Conservation (phyloP, 257 asterid genomes). For the Mitragyna speciosa region DNA sequence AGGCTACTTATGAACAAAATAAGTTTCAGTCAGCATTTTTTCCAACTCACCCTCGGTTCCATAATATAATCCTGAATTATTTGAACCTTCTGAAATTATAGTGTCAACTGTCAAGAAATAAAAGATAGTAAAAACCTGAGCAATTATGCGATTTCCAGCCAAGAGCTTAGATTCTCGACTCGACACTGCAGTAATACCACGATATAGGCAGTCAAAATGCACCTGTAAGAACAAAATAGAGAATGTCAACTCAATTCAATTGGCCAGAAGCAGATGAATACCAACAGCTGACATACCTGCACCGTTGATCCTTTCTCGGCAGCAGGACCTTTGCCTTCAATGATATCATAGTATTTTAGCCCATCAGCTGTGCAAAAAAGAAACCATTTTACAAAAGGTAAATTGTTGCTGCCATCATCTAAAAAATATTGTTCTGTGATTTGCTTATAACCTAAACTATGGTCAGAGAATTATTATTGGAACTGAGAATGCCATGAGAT, state of each 20-base stretch:
- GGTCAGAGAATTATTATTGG: not conserved
- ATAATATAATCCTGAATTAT: not conserved
- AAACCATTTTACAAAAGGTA: constrained; percentile 16
- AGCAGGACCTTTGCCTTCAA: constrained; percentile 80
- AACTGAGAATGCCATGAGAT: not conserved
- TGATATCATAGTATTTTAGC: constrained; percentile 72
- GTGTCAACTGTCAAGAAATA: not conserved
- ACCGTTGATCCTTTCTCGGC: constrained; percentile 80
- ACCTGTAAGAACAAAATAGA: constrained; percentile 45
- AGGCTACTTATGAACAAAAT: constrained; percentile 60
- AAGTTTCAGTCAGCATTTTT: constrained; percentile 29
- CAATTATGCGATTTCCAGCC: constrained; percentile 88
- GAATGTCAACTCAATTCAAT: constrained; percentile 14
- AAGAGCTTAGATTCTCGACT: constrained; percentile 92
- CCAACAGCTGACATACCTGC: constrained; percentile 47
- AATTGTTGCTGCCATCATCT: constrained; percentile 1
- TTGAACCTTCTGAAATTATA: not conserved
- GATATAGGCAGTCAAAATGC: constrained; percentile 91
- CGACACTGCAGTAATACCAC: constrained; percentile 88
- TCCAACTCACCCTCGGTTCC: not conserved
- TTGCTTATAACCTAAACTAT: not conserved
- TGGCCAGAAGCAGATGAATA: not conserved
- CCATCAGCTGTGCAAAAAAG: constrained; percentile 71
- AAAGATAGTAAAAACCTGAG: constrained; percentile 59
- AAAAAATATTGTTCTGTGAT: not conserved